Evolutionary conservation across 2,329 filamentous ascomycete species (phyloP).

Genomic region (Thyridium curvatum): DNA sequence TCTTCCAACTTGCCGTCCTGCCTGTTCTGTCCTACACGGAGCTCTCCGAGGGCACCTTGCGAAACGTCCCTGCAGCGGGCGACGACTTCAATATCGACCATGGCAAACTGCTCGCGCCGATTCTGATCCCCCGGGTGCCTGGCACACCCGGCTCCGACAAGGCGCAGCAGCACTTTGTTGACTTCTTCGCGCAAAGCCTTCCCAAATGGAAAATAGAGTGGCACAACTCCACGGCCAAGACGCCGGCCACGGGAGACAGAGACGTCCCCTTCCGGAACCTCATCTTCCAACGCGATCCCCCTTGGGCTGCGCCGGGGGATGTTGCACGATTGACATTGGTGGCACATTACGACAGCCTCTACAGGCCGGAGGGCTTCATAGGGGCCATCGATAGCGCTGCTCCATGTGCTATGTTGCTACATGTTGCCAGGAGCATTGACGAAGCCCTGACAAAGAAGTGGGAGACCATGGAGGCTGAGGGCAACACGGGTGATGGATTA

Average conservation of each 20-base stretch:
- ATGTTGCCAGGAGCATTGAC: conserved; percentile 76
- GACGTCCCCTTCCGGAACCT: conserved; percentile 82
- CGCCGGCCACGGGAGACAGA: conserved; percentile 64
- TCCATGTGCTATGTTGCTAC: conserved; percentile 89
- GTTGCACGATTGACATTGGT: conserved; percentile 78
- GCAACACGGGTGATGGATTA: conserved; percentile 44
- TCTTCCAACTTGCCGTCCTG: conserved; percentile 9
- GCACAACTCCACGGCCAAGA: conserved; percentile 86
- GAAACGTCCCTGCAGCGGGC: conserved; percentile 63
- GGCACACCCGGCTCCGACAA: conserved; percentile 69
- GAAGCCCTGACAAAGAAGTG: conserved; percentile 75
- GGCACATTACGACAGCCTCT: conserved; percentile 89
- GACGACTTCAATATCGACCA: conserved; percentile 72
- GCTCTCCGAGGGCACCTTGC: conserved; percentile 71
- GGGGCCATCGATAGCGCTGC: conserved; percentile 91
- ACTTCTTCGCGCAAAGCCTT: conserved; percentile 70
- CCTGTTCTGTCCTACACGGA: conserved; percentile 33
- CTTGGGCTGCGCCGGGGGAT: conserved; percentile 68
- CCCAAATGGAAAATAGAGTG: conserved; percentile 75
- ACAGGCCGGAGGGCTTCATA: conserved; percentile 76
- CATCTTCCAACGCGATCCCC: conserved; percentile 81
- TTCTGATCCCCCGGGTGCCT: conserved; percentile 81
- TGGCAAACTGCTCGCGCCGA: conserved; percentile 74
- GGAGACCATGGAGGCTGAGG: conserved; percentile 60
- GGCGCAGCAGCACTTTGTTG: conserved; percentile 74